Evolutionary conservation across 805 yeast species (phyloP), one percentile per base, ranked within the genome.

Genomic region (Vanderwaltozyma polyspora): DNA sequence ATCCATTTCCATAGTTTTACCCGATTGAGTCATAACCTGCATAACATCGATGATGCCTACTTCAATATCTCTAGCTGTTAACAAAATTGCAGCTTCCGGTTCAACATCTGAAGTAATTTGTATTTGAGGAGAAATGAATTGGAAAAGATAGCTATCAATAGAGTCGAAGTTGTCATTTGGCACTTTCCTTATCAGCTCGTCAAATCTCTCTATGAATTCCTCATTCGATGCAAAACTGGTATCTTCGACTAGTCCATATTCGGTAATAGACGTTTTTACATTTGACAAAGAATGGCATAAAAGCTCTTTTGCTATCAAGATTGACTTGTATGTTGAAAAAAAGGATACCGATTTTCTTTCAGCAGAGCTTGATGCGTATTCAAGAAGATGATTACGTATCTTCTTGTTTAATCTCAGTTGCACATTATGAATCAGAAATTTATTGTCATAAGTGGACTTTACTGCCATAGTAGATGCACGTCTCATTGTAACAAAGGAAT

Each of bases 41-140:
- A 67, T 67, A 13, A 62, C 62, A 26, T 64, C 63, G 16, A 76
- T 56, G 6, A 72, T 62, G 33, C 78, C 69, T 38, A 71, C 49
- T 38, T 76, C 80, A 35, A 78, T 63, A 44, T 76, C 81, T 41
- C 70, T 68, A 0, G 81, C 69, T 3, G 76, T 62, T 3, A 76
- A 44, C 23, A 76, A 49, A 6, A 72, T 64, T 37, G 76, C 70
- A 1, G 72, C 60, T 11, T 67, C 57, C 1, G 62, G 64, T 31
- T 67, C 71, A 14, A 57, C 55, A 11, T 66, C 67, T 15, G 74
- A 65, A 9, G 64, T 59, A 17, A 74, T 46, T 43, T 76, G 84
- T 11, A 76, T 63, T 46, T 78, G 85, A 0, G 84, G 82, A 30
- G 75, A 70, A 6, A 71, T 63, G 28, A 78, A 57, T 41, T 70